A percentile compares a stretch with the other conserved stretches of the same genome.
Conservation (phyloP, 2,329 filamentous ascomycete genomes). For the Venturia carpophila region DNA sequence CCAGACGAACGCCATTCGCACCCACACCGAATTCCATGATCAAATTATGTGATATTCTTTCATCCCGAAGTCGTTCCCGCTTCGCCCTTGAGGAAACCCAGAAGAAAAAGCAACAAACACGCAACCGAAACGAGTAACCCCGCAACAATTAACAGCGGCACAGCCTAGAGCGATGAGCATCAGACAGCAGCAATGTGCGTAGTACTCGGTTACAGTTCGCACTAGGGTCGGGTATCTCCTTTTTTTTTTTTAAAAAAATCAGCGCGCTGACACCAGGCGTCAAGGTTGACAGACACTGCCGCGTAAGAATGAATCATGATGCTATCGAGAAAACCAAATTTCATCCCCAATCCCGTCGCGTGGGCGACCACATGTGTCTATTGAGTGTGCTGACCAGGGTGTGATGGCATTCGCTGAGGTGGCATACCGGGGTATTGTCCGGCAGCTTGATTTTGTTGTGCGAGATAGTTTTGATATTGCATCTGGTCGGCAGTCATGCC, state of each 20-base stretch:
- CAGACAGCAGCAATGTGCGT: slow-evolving; percentile 3
- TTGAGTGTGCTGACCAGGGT: slow-evolving; percentile 9
- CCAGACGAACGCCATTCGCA: neutral
- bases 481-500: slow-evolving; percentile 62
- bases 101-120: slow-evolving; percentile 6
- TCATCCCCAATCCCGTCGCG: neutral
- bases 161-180: slow-evolving; percentile 6
- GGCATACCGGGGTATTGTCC: slow-evolving; percentile 17
- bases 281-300: slow-evolving; percentile 2
- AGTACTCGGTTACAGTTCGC: slow-evolving; percentile 3
- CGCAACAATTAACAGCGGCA: slow-evolving; percentile 12
- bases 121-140: slow-evolving; percentile 5
- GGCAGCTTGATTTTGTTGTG: slow-evolving; percentile 51
- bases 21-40: neutral
- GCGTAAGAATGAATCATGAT: slow-evolving; percentile 11
- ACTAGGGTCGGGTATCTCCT: slow-evolving; percentile 13
- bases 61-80: slow-evolving; percentile 5
- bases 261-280: slow-evolving; percentile 8
- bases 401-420: slow-evolving; percentile 12
- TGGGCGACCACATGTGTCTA: neutral
- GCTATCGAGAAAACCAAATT: neutral
- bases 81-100: slow-evolving; percentile 4
- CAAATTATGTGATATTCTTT: slow-evolving; percentile 6
- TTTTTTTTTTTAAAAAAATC: slow-evolving; percentile 8
- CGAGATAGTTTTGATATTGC: slow-evolving; percentile 78